Evolutionary conservation across 805 yeast genomes (phyloP).

Genomic region (Kazachstania taianensis): DNA sequence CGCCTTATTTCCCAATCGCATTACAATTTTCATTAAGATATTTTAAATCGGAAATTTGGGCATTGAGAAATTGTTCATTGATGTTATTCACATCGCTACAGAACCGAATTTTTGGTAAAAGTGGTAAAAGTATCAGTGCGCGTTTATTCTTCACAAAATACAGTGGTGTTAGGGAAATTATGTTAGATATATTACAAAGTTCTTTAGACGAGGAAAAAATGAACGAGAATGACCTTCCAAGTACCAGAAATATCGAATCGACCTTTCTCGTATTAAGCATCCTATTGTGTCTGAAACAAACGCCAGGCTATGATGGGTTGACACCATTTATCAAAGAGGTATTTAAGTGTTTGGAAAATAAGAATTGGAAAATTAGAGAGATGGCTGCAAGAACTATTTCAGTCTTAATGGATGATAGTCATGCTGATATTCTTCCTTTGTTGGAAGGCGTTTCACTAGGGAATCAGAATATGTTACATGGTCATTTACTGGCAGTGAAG

Average conservation of each 20-base stretch:
- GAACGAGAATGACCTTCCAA: no score
- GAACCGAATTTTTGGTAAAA: conserved; percentile 64
- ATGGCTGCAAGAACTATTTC: conserved; percentile 69
- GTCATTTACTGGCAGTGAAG: conserved; percentile 40
- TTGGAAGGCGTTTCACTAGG: conserved; percentile 14
- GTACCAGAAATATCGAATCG: conserved; percentile 39
- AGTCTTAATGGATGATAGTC: conserved; percentile 33
- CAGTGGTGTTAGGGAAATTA: conserved; percentile 39
- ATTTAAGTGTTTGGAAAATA: conserved; percentile 38
- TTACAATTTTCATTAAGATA: conserved; percentile 50
- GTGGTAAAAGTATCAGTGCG: conserved; percentile 39
- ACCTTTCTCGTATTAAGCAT: conserved; percentile 70
- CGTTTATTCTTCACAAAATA: conserved; percentile 62
- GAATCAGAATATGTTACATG: conserved; percentile 47
- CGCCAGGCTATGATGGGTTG: conserved; percentile 44
- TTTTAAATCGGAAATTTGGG: conserved; percentile 67
- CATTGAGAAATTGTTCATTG: conserved; percentile 82
- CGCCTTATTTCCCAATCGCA: conserved; percentile 44
- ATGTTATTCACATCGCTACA: conserved; percentile 86
- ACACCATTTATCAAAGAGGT: conserved; percentile 43
- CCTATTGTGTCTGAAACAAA: conserved; percentile 55
- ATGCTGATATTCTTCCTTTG: conserved; percentile 24
- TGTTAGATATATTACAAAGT: conserved; percentile 37
- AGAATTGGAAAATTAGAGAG: conserved; percentile 78
- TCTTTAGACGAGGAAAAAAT: conserved; percentile 10